Evolutionary conservation across 2,329 filamentous ascomycete species (phyloP), one percentile per base, ranked within the genome.

Genomic region (Huntiella abstrusa): DNA sequence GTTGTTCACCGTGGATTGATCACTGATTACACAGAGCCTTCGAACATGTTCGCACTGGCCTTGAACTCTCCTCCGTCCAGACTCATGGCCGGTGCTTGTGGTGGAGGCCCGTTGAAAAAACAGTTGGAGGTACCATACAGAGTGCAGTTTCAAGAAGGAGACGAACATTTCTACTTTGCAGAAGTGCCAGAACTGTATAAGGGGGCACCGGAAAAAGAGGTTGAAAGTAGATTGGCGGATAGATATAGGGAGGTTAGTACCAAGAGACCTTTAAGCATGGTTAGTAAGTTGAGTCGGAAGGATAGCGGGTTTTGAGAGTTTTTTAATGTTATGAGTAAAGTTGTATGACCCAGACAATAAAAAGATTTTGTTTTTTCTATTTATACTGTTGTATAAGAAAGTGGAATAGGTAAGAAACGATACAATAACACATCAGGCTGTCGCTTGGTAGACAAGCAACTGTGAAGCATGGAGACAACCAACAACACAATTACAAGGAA

Each of bases 21-120:
- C 5, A 86, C 80, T 1, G 83, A 88, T 61, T 86, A 81, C 55
- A 82, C 77, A 0, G 82, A 88, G 54, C 80, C 82, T 1, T 74
- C 79, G 46, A 86, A 86, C 55, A 62, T 86, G 2, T 86, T 87
- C 54, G 66, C 75, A 0, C 60, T 86, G 0, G 78, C 80, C 2
- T 65, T 87, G 45, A 85, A 85, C 55, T 63, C 61, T 45, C 61
- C 64, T 1, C 61, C 62, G 2, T 63, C 59, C 35, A 47, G 49
- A 4, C 57, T 57, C 13, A 52, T 66, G 39, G 55, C 59, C 32
- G 62, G 63, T 1, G 59, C 57, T 49, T 66, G 63, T 49, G 62
- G 61, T 2, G 58, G 57, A 0, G 63, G 60, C 0, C 62, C 64
- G 1, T 49, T 55, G 28, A 55, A 55, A 41, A 53, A 53, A 11